phyloP scores from a whole-genome alignment of 1,139 yeast genomes.

The Lodderomyces parapsilosis region DNA sequence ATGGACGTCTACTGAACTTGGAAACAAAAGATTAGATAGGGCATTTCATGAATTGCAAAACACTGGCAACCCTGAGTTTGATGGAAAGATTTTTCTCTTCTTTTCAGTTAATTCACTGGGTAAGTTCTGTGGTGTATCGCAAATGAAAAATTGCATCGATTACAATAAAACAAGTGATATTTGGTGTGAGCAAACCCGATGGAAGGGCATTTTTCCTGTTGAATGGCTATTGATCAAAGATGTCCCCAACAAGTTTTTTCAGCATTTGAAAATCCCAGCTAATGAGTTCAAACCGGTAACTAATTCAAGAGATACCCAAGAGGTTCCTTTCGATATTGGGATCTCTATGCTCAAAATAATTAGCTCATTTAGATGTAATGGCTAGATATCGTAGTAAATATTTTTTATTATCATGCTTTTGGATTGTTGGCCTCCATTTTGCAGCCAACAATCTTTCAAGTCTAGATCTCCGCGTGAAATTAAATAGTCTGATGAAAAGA shows the following conservation, averaged over 20 bases:
- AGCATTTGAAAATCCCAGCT: conserved; percentile 40
- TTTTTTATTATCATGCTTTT: too few relatives aligned
- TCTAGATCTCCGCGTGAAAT: not conserved
- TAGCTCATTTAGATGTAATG: conserved; percentile 23
- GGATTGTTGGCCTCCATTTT: too few relatives aligned
- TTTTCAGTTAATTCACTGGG: conserved; percentile 63
- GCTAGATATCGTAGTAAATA: conserved; percentile 2
- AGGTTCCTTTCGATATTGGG: conserved; percentile 44
- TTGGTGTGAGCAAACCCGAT: conserved; percentile 49
- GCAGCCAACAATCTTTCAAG: not conserved
- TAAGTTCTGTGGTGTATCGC: conserved; percentile 62
- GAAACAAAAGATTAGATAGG: conserved; percentile 50
- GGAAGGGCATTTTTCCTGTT: conserved; percentile 53
- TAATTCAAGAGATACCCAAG: conserved; percentile 62
- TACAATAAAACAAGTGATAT: conserved; percentile 37
- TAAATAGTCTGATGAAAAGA: not conserved
- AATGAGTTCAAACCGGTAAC: conserved; percentile 56
- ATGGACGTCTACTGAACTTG: conserved; percentile 62
- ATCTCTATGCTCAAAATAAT: conserved; percentile 49
- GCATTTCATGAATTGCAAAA: conserved; percentile 18
- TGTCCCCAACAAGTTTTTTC: conserved; percentile 47
- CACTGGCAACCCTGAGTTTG: conserved; percentile 8
- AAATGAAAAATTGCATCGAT: conserved; percentile 45
- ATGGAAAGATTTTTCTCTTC: conserved; percentile 43
- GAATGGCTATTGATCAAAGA: conserved; percentile 54